Base-by-base conservation (phyloP, 2,329 filamentous ascomycete genomes). In the Verticillium alfalfae region DNA sequence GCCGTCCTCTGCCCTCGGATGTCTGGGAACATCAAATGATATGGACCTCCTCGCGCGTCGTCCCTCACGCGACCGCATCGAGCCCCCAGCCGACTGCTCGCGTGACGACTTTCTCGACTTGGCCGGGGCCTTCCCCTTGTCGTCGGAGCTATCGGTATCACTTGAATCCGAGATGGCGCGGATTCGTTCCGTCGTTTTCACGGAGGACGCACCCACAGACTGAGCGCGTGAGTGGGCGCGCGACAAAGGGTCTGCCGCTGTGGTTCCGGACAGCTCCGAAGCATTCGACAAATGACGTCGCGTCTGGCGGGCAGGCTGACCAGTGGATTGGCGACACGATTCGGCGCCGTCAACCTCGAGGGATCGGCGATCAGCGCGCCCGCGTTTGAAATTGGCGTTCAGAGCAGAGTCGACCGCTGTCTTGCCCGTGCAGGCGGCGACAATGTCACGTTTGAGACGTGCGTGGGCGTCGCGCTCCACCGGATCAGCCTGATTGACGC, bases 371-470 rank as follows among this genome's bases (percentile, higher is more conserved):
- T 45, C 41, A n/a, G 16, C 31, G 34, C 58, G 41, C n/a, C 58
- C 41, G 34, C 58, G 58, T 34, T 59, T 59, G 45, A 59, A 59
- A 9, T 59, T 59, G 41, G 58, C 58, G 22, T 59, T 59, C 7
- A 59, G 58, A 2, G 58, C 58, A 34, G 58, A 59, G 45, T 59
- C 58, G 45, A 59, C 58, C n/a, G 58, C 58, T n/a, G 58, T 59
- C 58, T 59, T 59, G 58, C 58, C 58, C 16, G 41, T 54, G 58
- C 58, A 59, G 31, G 58, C 58, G 45, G 58, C 41, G 45, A 59
- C 58, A 36, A 66, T 65, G 58, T 66, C 63, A 5, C 61, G 36
- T 41, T 63, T 64, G n/a, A 66, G 52, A 13, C 60, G 59, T 15
- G 64, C 41, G 26, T 66, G 64, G 45, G 39, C 61, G 55, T 63